phyloP scores from a whole-genome alignment of 2,329 filamentous ascomycete species.

The Fusarium illudens region DNA sequence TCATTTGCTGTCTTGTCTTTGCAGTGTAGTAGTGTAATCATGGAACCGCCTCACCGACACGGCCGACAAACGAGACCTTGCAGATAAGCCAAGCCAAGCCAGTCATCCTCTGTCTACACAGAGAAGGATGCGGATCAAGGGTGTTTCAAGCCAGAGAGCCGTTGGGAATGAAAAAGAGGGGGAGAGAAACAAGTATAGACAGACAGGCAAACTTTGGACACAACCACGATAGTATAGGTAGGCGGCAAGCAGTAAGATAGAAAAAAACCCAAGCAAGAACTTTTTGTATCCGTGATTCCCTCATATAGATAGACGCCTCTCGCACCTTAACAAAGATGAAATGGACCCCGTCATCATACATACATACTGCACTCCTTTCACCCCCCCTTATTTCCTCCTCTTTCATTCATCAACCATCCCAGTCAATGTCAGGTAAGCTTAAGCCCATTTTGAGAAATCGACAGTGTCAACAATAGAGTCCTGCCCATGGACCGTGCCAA shows the following conservation, averaged over 20 bases:
- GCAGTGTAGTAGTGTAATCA: background rate
- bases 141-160: slow-evolving; percentile 16
- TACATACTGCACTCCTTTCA: slow-evolving; percentile 5
- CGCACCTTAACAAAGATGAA: slow-evolving; percentile 12
- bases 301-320: slow-evolving; percentile 44
- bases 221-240: slow-evolving; percentile 4
- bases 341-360: slow-evolving; percentile 26
- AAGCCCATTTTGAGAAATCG: slow-evolving; percentile 53
- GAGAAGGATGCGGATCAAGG: slow-evolving; percentile 10
- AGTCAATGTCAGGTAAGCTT: slow-evolving; percentile 12
- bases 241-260: too few relatives aligned
- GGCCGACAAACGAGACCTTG: background rate
- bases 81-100: background rate
- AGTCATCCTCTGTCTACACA: slow-evolving; percentile 4
- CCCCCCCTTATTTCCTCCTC: background rate
- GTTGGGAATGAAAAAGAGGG: slow-evolving; percentile 11
- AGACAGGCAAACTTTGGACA: slow-evolving; percentile 11
- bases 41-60: background rate
- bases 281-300: slow-evolving; percentile 43
- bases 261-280: slow-evolving; percentile 38
- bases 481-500: slow-evolving; percentile 44
- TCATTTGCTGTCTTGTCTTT: background rate
- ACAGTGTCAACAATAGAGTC: slow-evolving; percentile 49
- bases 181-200: background rate
- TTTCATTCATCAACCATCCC: background rate